Conservation (phyloP, 768 basidiomycete genomes). For the Lactarius tabidus region DNA sequence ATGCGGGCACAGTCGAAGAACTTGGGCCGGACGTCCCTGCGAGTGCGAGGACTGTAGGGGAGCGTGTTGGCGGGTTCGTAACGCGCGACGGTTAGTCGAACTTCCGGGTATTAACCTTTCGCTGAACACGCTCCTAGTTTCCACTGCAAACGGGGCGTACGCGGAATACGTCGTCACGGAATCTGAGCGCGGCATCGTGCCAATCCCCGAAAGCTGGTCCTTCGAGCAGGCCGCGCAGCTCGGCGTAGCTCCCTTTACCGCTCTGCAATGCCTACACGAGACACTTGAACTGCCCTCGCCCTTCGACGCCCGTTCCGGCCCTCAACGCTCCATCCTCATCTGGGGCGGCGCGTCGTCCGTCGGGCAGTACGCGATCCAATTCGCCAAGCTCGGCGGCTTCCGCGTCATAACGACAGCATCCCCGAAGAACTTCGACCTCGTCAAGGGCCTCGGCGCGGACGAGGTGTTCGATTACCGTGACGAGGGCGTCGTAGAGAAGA, state of each 20-base stretch:
- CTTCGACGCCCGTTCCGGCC: background rate
- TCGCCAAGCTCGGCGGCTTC: constrained; percentile 33
- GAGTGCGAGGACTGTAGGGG: constrained; percentile 20
- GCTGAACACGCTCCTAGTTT: background rate
- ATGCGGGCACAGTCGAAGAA: constrained; percentile 21
- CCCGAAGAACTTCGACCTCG: constrained; percentile 33
- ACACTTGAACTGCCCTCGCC: constrained; percentile 17
- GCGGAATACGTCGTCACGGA: constrained; percentile 18
- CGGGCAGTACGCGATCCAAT: constrained; percentile 35
- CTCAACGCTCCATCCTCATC: constrained; percentile 11
- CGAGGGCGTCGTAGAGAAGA: constrained; percentile 28
- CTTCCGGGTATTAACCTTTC: background rate
- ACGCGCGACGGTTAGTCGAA: constrained; percentile 1
- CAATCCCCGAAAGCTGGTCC: constrained; percentile 20
- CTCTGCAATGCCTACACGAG: constrained; percentile 20
- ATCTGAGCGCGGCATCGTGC: constrained; percentile 6
- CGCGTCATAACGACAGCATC: constrained; percentile 37
- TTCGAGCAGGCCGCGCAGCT: constrained; percentile 25
- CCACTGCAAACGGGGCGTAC: constrained; percentile 15
- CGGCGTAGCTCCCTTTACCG: constrained; percentile 20
- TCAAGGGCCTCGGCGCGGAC: constrained; percentile 37
- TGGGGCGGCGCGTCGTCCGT: constrained; percentile 32
- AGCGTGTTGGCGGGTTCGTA: constrained; percentile 21
- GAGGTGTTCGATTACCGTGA: constrained; percentile 34
- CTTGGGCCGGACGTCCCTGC: constrained; percentile 21